Evolutionary conservation across 192 early-diverging fungal genomes (phyloP).

Genomic region (Globomyces pollinis-pini): DNA sequence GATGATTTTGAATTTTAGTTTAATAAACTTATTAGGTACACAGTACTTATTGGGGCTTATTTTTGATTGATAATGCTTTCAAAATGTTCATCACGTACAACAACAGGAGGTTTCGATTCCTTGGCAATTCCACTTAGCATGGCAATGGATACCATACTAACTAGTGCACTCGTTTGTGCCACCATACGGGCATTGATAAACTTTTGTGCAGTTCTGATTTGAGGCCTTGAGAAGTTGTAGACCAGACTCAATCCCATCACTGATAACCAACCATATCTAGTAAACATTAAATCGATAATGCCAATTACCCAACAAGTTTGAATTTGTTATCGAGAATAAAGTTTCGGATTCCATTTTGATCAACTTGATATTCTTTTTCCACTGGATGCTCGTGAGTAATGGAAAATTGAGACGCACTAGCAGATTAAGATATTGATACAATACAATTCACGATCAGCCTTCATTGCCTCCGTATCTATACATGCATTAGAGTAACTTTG

Average conservation of each 20-base stretch:
- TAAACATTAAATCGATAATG: no score
- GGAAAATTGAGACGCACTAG: no score
- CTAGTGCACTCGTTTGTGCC: conserved; percentile 7
- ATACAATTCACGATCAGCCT: conserved; percentile 19
- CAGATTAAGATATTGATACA: no score
- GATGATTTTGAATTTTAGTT: conserved; percentile 22
- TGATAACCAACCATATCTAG: conserved; percentile 4
- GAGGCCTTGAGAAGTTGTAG: conserved; percentile 10
- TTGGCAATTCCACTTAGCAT: no score
- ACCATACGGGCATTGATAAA: conserved; percentile 17
- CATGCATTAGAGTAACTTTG: no score
- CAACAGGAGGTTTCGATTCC: no score
- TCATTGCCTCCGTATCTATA: conserved; percentile 25
- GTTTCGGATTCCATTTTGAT: neutral
- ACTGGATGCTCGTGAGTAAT: neutral
- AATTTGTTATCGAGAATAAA: neutral
- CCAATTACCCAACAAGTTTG: no score
- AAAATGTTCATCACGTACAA: no score
- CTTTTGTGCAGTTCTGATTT: conserved; percentile 12
- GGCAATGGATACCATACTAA: conserved; percentile 10
- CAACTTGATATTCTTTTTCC: neutral
- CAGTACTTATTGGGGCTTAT: no score
- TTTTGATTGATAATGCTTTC: no score
- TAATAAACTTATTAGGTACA: neutral
- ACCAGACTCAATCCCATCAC: conserved; percentile 3